Evolutionary conservation across 1,284 basidiomycete genomes (phyloP), one percentile per base, ranked within the genome.

Genomic region (Cutaneotrichosporon sp.): DNA sequence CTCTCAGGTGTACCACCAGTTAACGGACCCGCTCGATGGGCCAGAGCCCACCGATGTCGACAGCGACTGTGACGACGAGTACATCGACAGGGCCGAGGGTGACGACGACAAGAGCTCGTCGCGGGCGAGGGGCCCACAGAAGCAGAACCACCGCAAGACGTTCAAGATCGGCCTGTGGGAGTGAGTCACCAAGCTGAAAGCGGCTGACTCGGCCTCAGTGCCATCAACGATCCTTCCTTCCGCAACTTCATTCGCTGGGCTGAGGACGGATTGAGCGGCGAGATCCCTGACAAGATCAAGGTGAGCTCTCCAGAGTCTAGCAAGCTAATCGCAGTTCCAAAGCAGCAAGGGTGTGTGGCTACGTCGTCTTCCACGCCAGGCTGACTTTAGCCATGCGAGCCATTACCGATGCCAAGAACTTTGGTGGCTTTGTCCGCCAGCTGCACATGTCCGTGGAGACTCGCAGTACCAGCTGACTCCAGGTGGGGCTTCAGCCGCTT

Each of bases 101-200:
- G 54, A 38, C 0, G 49, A 34, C 2, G 49, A 25, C 16, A 42
- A 52, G 42, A 25, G 27, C 7, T 27, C 24, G 7, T 7, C 14
- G 13, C 47, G 25, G 16, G 22, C 24, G 7, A 38, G 22, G 13
- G 54, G 9, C 33, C 10, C 10, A 20, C 18, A 45, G 49, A 14
- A 27, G 27, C 50, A 47, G 36, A 31, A 38, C 51, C 46, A 59
- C 51, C 33, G 51, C 5, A 38, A 36, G 6, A 59, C 49, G 16
- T 66, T 66, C 46, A 66, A 66, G 38, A 29, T 38, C 9, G 64
- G 56, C 3, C 58, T 66, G 2, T 66, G 64, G 64, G 56, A 60
- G 64, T 66, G 51, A 47, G 64, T 59, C 20, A 6, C 18, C 18
- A 7, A 10, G 18, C 4, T 14, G 16, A 6, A 22, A 4, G 2